These are phyloP conservation scores for Citrus mangshanensis DNA, from an alignment of 345 rosid species.

Conservation along the genomic window DNA sequence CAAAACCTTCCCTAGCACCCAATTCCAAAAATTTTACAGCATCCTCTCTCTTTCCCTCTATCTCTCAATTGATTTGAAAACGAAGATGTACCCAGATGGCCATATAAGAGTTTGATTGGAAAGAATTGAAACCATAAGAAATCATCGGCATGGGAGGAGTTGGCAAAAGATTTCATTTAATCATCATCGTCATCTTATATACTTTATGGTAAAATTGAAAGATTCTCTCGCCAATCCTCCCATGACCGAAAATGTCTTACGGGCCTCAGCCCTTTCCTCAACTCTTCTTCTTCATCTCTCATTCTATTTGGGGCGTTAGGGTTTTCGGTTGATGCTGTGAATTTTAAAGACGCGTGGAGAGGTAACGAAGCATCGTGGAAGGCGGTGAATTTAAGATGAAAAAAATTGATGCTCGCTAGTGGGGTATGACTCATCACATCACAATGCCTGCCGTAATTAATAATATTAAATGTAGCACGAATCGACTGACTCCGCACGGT, in stretches of 20 bases:
- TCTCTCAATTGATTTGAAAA: too few relatives aligned
- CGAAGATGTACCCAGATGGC: too few relatives aligned
- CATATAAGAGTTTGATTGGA: not conserved
- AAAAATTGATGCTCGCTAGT: not conserved
- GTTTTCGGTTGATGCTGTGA: not conserved
- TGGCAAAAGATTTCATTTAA: conserved; percentile 3
- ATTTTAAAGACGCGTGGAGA: not conserved
- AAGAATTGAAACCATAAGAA: conserved; percentile 5
- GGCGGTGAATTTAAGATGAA: too few relatives aligned
- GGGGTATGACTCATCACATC: not conserved
- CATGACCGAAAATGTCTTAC: conserved; percentile 1
- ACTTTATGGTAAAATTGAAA: too few relatives aligned
- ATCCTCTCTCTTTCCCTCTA: not conserved
- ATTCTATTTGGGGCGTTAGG: not conserved
- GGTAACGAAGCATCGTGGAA: not conserved
- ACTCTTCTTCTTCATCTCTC: too few relatives aligned
- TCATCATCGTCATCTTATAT: too few relatives aligned
- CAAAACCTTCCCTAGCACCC: not conserved
- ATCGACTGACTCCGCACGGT: not conserved
- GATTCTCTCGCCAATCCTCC: not conserved
- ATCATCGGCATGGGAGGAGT: conserved; percentile 28
- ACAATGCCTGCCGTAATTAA: too few relatives aligned
- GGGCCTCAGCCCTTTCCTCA: not conserved
- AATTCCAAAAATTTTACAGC: not conserved
- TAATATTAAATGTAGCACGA: not conserved